Percentiles rank a stretch among this genome's conserved stretches.
These are phyloP conservation scores for Lactuca sativa DNA, from an alignment of 129 eudicot species.

Conservation along the genomic window DNA sequence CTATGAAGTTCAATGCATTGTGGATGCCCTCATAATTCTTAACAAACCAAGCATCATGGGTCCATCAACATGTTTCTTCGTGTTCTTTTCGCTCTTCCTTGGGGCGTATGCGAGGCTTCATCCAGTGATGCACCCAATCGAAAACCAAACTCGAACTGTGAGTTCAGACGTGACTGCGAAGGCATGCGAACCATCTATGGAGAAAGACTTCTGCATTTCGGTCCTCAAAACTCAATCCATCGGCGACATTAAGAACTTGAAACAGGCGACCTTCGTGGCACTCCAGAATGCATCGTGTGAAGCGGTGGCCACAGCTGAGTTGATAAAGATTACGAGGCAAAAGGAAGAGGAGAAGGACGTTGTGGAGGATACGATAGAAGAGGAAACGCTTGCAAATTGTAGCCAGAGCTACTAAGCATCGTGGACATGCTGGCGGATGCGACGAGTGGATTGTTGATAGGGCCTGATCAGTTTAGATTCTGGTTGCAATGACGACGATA, in stretches of 20 bases:
- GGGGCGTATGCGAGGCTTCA: constrained; percentile 20
- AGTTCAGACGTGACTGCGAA: constrained; percentile 24
- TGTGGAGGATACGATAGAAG: constrained; percentile 28
- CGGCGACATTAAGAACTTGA: constrained; percentile 34
- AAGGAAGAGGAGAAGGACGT: constrained; percentile 23
- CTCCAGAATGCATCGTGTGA: constrained; percentile 37
- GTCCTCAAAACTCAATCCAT: constrained; percentile 37
- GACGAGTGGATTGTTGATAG: constrained; percentile 31
- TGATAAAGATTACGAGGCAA: constrained; percentile 13
- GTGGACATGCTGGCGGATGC: constrained; percentile 50
- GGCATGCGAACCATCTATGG: constrained; percentile 40
- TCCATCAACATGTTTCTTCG: constrained; percentile 20
- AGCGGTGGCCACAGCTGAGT: constrained; percentile 28
- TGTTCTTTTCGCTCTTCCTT: constrained; percentile 29
- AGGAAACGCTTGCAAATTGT: constrained; percentile 48
- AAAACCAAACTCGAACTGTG: neutral
- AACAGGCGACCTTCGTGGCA: constrained; percentile 49
- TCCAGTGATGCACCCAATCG: neutral
- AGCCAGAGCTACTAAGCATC: constrained; percentile 31
- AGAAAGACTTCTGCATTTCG: constrained; percentile 38
- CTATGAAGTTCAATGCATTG: too few species aligned
- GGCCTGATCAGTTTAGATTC: constrained; percentile 14
- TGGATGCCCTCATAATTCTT: constrained; percentile 1
- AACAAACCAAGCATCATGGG: constrained; percentile 15
- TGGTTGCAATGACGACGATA: constrained; percentile 42